Base-by-base conservation (phyloP, 1,139 yeast genomes). In the Pichia sp. region DNA sequence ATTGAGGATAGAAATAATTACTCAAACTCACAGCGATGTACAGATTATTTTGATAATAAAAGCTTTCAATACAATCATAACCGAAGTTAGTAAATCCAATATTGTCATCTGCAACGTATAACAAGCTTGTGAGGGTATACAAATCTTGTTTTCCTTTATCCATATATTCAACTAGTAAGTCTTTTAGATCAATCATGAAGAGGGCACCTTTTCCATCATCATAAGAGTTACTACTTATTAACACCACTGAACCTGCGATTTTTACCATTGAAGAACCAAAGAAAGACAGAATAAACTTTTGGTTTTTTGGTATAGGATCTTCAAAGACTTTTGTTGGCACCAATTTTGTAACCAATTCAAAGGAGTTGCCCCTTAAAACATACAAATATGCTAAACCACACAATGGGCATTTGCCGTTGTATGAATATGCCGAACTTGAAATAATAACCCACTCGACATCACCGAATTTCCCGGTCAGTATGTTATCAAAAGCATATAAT, bases 21-120 rank as follows among this genome's bases (percentile, higher is more conserved):
- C 83, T 81, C 62, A 73, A 68, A 1, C 83, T 80, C 6, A 75
- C 64, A 8, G 71, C 62, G 24, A 77, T 35, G 31, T 59, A 63
- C 1, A 60, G 47, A 3, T 33, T 17, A 6, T 48, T 50, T 4
- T 54, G 48, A 20, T 57, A 56, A 2, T 59, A 59, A 3, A 59
- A 53, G 1, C 34, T 15, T 22, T 52, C 66, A 14, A 75, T 34
- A 0, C 67, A 50, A 27, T 34, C 32, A 10, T 61, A 53, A 1
- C 81, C 82, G 57, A 72, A 75, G 15, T 72, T 75, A 8, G 67
- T 57, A 38, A 62, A 65, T 4, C 71, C 73, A 14, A 54, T 54
- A 2, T 59, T 63, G 0, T 59, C 55, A 6, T 56, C 54, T 2
- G 64, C 64, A 1, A 58, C 38, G 7, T 58, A 46, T 4, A 56